phyloP scores from a whole-genome alignment of 2,329 filamentous ascomycete species.

The Neofusicoccum cordaticola region DNA sequence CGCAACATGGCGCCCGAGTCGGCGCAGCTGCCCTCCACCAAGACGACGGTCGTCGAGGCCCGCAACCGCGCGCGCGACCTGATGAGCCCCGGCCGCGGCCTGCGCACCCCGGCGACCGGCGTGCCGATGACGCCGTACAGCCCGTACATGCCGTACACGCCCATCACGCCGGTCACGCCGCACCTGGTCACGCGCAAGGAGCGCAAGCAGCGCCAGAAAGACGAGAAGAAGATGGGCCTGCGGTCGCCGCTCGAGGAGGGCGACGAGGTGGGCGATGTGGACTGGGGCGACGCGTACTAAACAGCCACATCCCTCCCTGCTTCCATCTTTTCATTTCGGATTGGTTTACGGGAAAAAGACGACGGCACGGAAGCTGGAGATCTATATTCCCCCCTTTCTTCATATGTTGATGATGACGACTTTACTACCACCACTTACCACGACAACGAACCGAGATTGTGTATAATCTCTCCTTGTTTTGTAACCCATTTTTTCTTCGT shows the following conservation, averaged over 20 bases:
- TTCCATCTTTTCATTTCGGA: not conserved
- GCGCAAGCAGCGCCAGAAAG: slow-evolving; percentile 64
- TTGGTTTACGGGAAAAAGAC: not conserved
- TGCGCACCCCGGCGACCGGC: slow-evolving; percentile 50
- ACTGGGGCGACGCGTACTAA: slow-evolving; percentile 17
- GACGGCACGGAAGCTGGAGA: not conserved
- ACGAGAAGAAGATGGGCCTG: slow-evolving; percentile 60
- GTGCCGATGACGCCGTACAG: slow-evolving; percentile 70
- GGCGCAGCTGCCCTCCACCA: slow-evolving; percentile 31
- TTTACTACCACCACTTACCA: not conserved
- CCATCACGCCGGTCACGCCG: slow-evolving; percentile 74
- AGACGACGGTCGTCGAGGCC: slow-evolving; percentile 44
- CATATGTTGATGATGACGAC: not conserved
- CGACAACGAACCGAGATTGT: slow-evolving; percentile 4
- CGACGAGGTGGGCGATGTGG: slow-evolving; percentile 27
- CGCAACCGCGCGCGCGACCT: slow-evolving; percentile 11
- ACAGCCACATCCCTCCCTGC: too few species aligned
- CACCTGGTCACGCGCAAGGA: slow-evolving; percentile 69
- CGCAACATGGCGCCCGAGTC: slow-evolving; percentile 28
- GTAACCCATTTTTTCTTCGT: not conserved
- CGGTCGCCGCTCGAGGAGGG: slow-evolving; percentile 40
- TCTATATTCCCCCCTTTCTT: not conserved
- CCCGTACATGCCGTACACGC: slow-evolving; percentile 76
- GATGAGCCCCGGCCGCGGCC: slow-evolving; percentile 16
- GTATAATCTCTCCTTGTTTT: not conserved